Evolutionary conservation across 352 stramenopile genomes (phyloP).

Genomic region (Phytophthora hybrid): DNA sequence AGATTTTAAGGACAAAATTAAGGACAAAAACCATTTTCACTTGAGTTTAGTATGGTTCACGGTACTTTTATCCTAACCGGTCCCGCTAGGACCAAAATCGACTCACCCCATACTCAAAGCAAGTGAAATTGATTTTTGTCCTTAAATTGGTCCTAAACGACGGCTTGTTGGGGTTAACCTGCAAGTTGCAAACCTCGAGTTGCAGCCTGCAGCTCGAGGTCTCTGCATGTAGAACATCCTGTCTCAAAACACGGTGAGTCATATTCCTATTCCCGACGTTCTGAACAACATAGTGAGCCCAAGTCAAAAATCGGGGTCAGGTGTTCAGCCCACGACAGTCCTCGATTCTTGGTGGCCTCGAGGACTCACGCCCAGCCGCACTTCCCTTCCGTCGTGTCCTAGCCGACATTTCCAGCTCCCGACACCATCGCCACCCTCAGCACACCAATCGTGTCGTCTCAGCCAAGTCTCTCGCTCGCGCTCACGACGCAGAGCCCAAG

Average conservation of each 20-base stretch:
- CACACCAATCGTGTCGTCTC: not conserved
- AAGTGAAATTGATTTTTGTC: too few species aligned
- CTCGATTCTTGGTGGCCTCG: conserved; percentile 34
- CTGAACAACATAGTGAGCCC: conserved; percentile 16
- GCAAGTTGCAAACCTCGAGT: too few species aligned
- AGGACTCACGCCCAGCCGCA: conserved; percentile 23
- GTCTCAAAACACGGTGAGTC: conserved; percentile 10
- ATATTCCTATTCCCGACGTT: conserved; percentile 2
- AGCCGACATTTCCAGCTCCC: not conserved
- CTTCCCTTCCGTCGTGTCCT: not conserved
- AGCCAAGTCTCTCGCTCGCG: not conserved
- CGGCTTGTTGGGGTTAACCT: too few species aligned
- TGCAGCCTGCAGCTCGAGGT: not conserved
- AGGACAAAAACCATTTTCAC: too few species aligned
- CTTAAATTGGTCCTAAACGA: too few species aligned
- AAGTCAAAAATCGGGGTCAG: conserved; percentile 22
- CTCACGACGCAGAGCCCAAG: not conserved
- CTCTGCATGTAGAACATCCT: not conserved
- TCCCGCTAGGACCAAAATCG: too few species aligned
- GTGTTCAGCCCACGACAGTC: conserved; percentile 21
- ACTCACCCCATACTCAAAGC: too few species aligned
- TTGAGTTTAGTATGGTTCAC: too few species aligned
- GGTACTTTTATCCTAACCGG: too few species aligned
- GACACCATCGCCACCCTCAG: not conserved
- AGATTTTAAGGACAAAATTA: too few species aligned